Base-by-base conservation (phyloP, 768 basidiomycete species). In the Boletus edulis region DNA sequence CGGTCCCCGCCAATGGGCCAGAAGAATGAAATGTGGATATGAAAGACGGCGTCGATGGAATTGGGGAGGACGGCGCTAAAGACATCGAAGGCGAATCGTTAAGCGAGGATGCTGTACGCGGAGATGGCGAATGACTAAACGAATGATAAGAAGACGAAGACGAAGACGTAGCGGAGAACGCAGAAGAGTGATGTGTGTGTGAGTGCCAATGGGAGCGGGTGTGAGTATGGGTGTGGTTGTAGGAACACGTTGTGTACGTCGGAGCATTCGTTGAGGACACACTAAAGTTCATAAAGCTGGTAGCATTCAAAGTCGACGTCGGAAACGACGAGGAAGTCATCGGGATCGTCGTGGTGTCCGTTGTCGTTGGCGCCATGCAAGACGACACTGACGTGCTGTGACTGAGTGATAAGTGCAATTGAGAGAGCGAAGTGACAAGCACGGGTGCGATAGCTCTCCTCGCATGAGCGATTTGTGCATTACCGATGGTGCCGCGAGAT, bases 401-500 rank as follows among this genome's bases (percentile, higher is more conserved):
- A 35, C 24, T n/a, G 37, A 27, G 22, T 7, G 45, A 15, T 22
- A 48, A 49, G 20, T 37, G 18, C 39, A 38, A 32, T 17, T 29
- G 34, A 44, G 51, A 50, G 47, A 29, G 37, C 22, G 54, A 49
- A 29, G 41, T 43, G 24, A 37, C 24, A 5, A 43, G 35, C 0
- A 58, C 45, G 22, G 64, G 60, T 3, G 64, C 40, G 18, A 61
- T 43, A 0, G 63, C 69, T 32, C 75, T 65, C 31, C 72, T 66
- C 7, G 71, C 66, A 39, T 64, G 61, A 39, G 74, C 57, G 9
- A 46, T 29, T 17, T 52, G 59, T 15, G 72, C 76, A 58, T 86
- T 82, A 9, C 77, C 74, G 52, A 91, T 78, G 7, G 81, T 81
- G 44, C 74, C 72, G 17, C 76, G 55, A 3, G 78, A 57, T 15